These are phyloP conservation scores for Marasmius tenuissimus DNA, from an alignment of 1,284 basidiomycete genomes.

Conservation along the genomic window DNA sequence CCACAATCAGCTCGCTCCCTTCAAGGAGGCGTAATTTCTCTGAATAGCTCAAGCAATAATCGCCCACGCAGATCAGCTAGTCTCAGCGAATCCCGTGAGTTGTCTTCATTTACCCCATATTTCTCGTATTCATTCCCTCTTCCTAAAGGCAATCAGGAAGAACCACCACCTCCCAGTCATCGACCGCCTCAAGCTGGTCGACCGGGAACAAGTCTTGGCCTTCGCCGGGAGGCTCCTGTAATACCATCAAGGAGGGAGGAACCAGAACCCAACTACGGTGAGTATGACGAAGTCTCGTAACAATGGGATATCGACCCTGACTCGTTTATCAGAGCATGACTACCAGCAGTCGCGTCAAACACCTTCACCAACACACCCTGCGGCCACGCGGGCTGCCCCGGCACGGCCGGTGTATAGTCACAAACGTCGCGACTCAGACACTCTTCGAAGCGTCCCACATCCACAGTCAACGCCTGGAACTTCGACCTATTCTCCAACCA, in stretches of 20 bases:
- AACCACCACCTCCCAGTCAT: conserved; percentile 14
- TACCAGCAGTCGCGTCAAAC: conserved; percentile 41
- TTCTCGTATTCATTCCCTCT: neutral
- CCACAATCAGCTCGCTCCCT: neutral
- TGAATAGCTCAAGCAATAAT: conserved; percentile 35
- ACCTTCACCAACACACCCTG: conserved; percentile 52
- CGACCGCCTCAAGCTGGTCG: conserved; percentile 33
- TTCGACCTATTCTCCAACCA: conserved; percentile 31
- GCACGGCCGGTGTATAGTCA: conserved; percentile 34
- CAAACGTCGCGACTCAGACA: conserved; percentile 72
- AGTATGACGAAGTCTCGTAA: conserved; percentile 10
- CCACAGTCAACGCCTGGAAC: conserved; percentile 6
- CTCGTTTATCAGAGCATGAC: neutral
- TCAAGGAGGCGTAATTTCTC: conserved; percentile 12
- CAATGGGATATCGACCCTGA: neutral
- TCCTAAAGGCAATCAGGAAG: conserved; percentile 1
- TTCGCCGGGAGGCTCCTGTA: conserved; percentile 25
- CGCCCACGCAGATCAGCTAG: conserved; percentile 69
- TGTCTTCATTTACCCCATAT: conserved; percentile 15
- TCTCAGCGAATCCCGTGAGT: conserved; percentile 55
- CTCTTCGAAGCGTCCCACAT: conserved; percentile 49
- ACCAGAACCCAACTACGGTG: conserved; percentile 37
- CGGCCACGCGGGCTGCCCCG: conserved; percentile 19
- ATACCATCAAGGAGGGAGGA: conserved; percentile 50
- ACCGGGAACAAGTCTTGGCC: conserved; percentile 54